A percentile compares a stretch with the other conserved stretches of the same genome.
phyloP scores from a whole-genome alignment of 1,284 basidiomycete species.

The Rhodotorula sp. region DNA sequence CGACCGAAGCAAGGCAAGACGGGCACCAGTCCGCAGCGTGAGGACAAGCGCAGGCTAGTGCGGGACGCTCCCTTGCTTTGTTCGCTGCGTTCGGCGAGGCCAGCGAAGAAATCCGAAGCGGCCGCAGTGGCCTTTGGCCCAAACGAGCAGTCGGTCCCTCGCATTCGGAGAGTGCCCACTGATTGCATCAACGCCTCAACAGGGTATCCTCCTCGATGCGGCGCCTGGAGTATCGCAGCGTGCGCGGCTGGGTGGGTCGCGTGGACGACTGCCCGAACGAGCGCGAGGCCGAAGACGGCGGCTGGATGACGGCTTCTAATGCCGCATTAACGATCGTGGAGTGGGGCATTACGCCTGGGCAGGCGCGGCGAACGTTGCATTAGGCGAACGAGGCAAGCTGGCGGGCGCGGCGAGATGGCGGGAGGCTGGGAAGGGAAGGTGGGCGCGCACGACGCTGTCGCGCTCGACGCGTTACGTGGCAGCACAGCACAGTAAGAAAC shows the following conservation, averaged over 20 bases:
- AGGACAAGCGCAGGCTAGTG: not conserved
- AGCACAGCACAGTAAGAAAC: too few relatives aligned
- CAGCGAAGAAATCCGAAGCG: not conserved
- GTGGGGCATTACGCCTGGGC: not conserved
- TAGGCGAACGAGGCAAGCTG: not conserved
- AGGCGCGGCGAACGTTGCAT: not conserved
- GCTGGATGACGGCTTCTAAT: not conserved
- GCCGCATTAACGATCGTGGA: not conserved
- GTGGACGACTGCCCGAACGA: not conserved
- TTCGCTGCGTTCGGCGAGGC: not conserved
- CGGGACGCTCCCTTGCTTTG: not conserved
- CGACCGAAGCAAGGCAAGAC: not conserved
- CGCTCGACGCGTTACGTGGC: not conserved
- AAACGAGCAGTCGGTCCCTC: not conserved
- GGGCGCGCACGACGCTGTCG: not conserved
- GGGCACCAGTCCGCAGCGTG: not conserved
- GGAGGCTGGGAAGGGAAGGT: not conserved
- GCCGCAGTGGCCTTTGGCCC: not conserved
- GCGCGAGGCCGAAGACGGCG: not conserved
- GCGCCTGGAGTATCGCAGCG: not conserved
- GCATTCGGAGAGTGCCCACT: too few relatives aligned
- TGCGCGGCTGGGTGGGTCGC: not conserved
- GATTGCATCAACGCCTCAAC: too few relatives aligned
- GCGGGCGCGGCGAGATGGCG: not conserved
- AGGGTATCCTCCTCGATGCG: too few relatives aligned